Base-by-base conservation (phyloP, 345 rosid genomes). In the Boechera divaricarpa region DNA sequence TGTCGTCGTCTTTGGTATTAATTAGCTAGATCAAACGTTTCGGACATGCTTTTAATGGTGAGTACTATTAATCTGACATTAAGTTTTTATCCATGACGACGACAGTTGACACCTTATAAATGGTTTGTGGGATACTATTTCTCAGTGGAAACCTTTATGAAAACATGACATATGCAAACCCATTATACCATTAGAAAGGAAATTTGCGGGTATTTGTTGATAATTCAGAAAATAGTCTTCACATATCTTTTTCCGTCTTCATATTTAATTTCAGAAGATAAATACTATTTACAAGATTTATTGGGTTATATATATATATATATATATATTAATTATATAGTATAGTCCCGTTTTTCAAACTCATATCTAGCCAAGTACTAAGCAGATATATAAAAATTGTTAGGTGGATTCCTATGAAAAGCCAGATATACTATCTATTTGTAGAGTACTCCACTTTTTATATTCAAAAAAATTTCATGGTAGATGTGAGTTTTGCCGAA, bases 21-120 rank as follows among this genome's bases (percentile, higher is more conserved):
- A 70, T 35, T 44, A 21, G 24, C 24, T 21, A 42, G 24, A 61
- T 52, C 65, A 65, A 55, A 45, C 38, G 70, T 74, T 64, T 64
- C 10, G 24, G 73, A 75, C 73, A 29, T 75, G 42, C 44, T 33
- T 68, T 76, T 39, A 60, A 69, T 35, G 70, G 80, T 63, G 70
- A 69, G 41, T 52, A 76, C 36, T 68, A 76, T 15, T 61, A 4
- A 44, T 5, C 11, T 76, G 70, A 77, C 56, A 61, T 55, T 21
- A 39, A 29, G 24, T 51, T 48, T 54, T 64, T 28, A 24, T 65
- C 66, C 36, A 24, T 41, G 42, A 60, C 32, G 52, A 49, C 31
- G 24, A 71, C 75, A 69, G 39, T 73, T 62, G 44, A 73, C 29
- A 57, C 58, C 49, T 21, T 67, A 44, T 56, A 32, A 31, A 55